phyloP scores from a whole-genome alignment of 2,329 filamentous ascomycete genomes.

The Xylariales sp. region DNA sequence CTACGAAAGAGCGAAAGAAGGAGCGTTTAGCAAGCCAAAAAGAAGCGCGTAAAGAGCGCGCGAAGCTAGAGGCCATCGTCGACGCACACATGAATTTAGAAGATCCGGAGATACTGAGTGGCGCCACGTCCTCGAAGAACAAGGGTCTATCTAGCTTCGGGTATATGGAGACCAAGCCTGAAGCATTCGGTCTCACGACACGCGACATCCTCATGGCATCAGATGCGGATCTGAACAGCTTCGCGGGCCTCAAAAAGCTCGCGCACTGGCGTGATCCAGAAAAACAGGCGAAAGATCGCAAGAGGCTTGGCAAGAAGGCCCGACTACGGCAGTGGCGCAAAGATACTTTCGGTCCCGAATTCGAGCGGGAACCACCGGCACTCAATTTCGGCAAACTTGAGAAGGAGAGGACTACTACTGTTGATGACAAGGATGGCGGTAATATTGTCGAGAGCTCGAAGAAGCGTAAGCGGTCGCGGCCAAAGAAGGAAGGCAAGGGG shows the following conservation, averaged over 20 bases:
- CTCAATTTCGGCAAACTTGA: slow-evolving; percentile 63
- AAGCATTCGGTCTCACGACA: slow-evolving; percentile 87
- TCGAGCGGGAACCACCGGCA: slow-evolving; percentile 66
- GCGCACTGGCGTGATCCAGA: slow-evolving; percentile 87
- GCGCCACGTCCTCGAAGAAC: slow-evolving; percentile 42
- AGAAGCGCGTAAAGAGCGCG: slow-evolving; percentile 81
- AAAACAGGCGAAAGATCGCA: slow-evolving; percentile 90
- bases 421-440: slow-evolving; percentile 36
- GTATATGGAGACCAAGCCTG: slow-evolving; percentile 93
- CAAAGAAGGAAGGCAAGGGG: slow-evolving; percentile 43
- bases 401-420: slow-evolving; percentile 35
- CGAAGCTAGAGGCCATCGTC: slow-evolving; percentile 86
- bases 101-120: slow-evolving; percentile 67
- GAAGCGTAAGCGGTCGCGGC: slow-evolving; percentile 49
- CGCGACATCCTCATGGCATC: slow-evolving; percentile 90
- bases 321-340: slow-evolving; percentile 86
- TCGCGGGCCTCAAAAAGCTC: slow-evolving; percentile 93
- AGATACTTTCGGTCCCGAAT: slow-evolving; percentile 71
- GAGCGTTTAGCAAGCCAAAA: slow-evolving; percentile 71
- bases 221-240: slow-evolving; percentile 88
- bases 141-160: slow-evolving; percentile 70
- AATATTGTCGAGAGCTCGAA: slow-evolving; percentile 54
- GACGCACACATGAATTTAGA: slow-evolving; percentile 84
- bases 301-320: slow-evolving; percentile 91
- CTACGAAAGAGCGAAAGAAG: slow-evolving; percentile 69